Evolutionary conservation across 495 filamentous ascomycete genomes (phyloP), one percentile per base, ranked within the genome.

Genomic region (Chaetomium fimeti): DNA sequence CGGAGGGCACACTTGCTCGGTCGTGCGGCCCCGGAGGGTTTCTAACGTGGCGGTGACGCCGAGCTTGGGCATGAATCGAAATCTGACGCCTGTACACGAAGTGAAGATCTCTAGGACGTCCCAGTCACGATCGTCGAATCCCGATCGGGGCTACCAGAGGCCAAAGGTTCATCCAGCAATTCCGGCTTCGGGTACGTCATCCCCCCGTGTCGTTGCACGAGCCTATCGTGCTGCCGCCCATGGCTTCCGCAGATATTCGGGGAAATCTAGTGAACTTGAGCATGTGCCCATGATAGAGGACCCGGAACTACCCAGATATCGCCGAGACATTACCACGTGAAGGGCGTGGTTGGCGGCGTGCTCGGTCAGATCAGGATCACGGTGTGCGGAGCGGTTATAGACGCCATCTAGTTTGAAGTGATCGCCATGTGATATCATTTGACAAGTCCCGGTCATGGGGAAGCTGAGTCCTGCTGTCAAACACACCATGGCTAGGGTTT

Each of bases 11-110:
- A 25, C n/a, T 25, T 47, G 18, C 15, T 24, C 29, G 4, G 45
- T 42, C 6, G 47, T n/a, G 13, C 29, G 28, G 29, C 13, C 43
- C n/a, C 29, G 47, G 47, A 32, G 32, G 18, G 58, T 59, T 43
- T 59, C 27, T 40, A 22, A 27, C 16, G 56, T 32, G 25, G 42
- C 42, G 38, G 56, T 47, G 56, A 47, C 40, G 56, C 42, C 24
- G 40, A 29, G 8, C 2, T 28, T 59, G 40, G 53, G 25, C 40
- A 18, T 43, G 40, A 13, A 12, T 15, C 8, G 11, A n/a, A 47
- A 18, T 20, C 11, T 12, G 36, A 24, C 20, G 18, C 42, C 2
- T 12, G 6, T 43, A 11, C 7, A 20, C 12, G 42, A 18, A 59
- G 27, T 58, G 57, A 28, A 48, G n/a, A 24, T 16, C 11, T 13